Evolutionary conservation across 1,284 basidiomycete genomes (phyloP).

Genomic region (Pseudozyma tsukubaensis): DNA sequence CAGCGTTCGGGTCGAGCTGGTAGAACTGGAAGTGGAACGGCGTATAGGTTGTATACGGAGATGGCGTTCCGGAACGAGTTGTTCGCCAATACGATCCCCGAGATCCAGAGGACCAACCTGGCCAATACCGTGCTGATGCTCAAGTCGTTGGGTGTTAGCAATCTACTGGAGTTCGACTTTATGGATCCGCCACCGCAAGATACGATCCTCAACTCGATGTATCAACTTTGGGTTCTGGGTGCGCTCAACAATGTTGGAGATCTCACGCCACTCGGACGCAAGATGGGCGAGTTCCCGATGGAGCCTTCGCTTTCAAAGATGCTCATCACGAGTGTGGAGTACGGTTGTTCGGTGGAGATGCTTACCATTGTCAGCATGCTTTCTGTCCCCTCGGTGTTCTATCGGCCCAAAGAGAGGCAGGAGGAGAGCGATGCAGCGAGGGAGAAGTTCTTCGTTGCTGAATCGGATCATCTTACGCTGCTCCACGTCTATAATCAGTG

Average conservation of each 20-base stretch:
- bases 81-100: constrained; percentile 95
- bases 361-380: constrained; percentile 99
- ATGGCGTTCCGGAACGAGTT: constrained; percentile 95
- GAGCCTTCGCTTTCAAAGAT: constrained; percentile 95
- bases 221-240: constrained; percentile 97
- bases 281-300: constrained; percentile 91
- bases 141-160: constrained; percentile 92
- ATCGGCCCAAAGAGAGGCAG: constrained; percentile 91
- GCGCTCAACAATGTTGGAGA: constrained; percentile 98
- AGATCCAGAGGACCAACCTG: constrained; percentile 96
- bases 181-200: constrained; percentile 89
- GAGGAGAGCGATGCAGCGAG: constrained; percentile 95
- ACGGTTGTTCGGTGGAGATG: constrained; percentile 93
- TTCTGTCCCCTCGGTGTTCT: constrained; percentile 91
- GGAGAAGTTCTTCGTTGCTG: constrained; percentile 98
- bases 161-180: constrained; percentile 98
- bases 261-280: constrained; percentile 87
- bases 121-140: constrained; percentile 94
- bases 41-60: constrained; percentile 94
- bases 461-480: constrained; percentile 95
- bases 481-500: constrained; percentile 98
- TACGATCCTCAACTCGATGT: constrained; percentile 84
- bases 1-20: constrained; percentile 96
- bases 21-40: constrained; percentile 87
- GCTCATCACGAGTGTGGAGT: constrained; percentile 93